A percentile compares a stretch with the other conserved stretches of the same genome.
These are phyloP conservation scores for Pythium sukuiense DNA, from an alignment of 352 stramenopile genomes.

Conservation along the genomic window DNA sequence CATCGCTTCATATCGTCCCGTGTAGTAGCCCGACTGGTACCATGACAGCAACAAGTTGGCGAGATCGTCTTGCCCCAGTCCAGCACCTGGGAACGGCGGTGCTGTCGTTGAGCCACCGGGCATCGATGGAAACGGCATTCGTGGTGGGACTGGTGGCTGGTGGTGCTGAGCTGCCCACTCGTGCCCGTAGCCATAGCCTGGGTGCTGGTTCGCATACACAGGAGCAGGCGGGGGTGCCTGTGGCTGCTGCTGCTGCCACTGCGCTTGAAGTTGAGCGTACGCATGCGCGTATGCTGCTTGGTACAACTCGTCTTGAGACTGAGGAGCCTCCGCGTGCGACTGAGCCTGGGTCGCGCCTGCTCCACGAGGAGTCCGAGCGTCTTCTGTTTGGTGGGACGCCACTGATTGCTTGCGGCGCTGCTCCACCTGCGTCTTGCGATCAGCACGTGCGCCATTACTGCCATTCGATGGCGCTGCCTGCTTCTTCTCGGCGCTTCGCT, in stretches of 20 bases:
- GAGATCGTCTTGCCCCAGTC: constrained; percentile 42
- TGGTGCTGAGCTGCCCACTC: constrained; percentile 1
- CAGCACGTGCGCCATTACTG: not conserved
- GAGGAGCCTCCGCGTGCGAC: not conserved
- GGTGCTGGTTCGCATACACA: not conserved
- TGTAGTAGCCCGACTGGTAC: constrained; percentile 87
- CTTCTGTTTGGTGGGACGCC: not conserved
- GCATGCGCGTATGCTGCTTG: constrained; percentile 68
- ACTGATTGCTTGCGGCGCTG: constrained; percentile 10
- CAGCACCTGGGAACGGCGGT: not conserved
- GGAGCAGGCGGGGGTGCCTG: constrained; percentile 10
- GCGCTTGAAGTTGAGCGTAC: constrained; percentile 61
- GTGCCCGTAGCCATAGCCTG: not conserved
- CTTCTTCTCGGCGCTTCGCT: constrained; percentile 23
- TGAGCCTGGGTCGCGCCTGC: not conserved
- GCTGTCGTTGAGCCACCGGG: not conserved
- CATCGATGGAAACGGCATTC: constrained; percentile 17
- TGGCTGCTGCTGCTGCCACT: constrained; percentile 32
- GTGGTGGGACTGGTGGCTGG: constrained; percentile 7
- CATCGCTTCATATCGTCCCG: constrained; percentile 71
- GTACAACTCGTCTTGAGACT: constrained; percentile 43
- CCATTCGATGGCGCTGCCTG: not conserved
- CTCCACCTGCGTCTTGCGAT: not conserved
- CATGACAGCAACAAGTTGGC: constrained; percentile 77
- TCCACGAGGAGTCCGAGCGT: not conserved